Evolutionary conservation across 768 basidiomycete species (phyloP).

Genomic region (Scleroderma citrinum): DNA sequence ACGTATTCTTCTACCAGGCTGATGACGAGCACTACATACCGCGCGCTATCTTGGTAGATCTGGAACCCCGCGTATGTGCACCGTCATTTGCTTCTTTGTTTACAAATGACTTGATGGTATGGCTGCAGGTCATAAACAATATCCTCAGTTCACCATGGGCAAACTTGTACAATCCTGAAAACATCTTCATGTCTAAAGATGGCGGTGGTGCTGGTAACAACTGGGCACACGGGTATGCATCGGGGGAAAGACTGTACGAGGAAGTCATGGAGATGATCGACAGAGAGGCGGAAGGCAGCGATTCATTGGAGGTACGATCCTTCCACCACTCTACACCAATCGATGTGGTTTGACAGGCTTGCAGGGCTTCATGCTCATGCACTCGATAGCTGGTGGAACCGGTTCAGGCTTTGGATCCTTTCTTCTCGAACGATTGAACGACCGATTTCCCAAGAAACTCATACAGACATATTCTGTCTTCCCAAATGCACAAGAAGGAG

Average conservation of each 20-base stretch:
- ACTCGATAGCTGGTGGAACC: conserved; percentile 98
- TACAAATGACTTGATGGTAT: neutral
- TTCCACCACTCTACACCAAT: neutral
- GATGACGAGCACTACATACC: conserved; percentile 99
- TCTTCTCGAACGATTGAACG: conserved; percentile 91
- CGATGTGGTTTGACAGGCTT: neutral
- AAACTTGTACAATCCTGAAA: conserved; percentile 93
- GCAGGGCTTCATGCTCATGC: conserved; percentile 98
- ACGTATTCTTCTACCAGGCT: conserved; percentile 99
- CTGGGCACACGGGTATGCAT: conserved; percentile 92
- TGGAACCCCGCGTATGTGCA: conserved; percentile 83
- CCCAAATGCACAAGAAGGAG: conserved; percentile 87
- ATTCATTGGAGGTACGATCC: conserved; percentile 79
- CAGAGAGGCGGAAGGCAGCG: conserved; percentile 95
- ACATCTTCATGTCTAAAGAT: conserved; percentile 92
- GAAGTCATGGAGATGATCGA: conserved; percentile 99
- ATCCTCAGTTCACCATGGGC: conserved; percentile 87
- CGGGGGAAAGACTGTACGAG: conserved; percentile 89
- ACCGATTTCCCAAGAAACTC: conserved; percentile 97
- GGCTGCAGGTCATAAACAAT: conserved; percentile 84
- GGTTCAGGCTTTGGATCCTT: conserved; percentile 99
- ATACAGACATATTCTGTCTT: conserved; percentile 99
- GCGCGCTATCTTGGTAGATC: conserved; percentile 90
- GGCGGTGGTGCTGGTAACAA: conserved; percentile 99
- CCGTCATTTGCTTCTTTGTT: neutral